Evolutionary conservation across 345 rosid species (phyloP), one percentile per base, ranked within the genome.

Genomic region (Erucastrum elatum): DNA sequence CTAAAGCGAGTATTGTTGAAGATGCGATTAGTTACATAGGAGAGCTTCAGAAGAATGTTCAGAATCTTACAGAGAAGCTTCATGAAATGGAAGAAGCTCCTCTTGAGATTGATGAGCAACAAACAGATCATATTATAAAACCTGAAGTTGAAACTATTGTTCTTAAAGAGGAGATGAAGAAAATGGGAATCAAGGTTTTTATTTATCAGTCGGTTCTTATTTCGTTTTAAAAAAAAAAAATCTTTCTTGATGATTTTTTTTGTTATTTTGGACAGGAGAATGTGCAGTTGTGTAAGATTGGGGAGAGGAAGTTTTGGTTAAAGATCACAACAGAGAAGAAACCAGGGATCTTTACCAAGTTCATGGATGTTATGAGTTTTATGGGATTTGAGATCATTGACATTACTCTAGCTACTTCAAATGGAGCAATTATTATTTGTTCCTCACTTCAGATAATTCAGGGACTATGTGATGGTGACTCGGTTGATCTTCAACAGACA

Each of bases 1-100:
- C 86, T 73, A 90, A 87, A 84, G 97, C 86, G 4, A 87, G 90
- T 15, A 93, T 93, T 56, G 83, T 95, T 41, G 93, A 89, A 62
- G 98, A 95, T 79, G 93, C 99, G 0, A 86, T 90, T n/a, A 85
- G 86, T 80, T 95, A 91, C 87, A 89, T 93, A 33, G 80, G 77
- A 70, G 84, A 85, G 80, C 87, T 92, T 76, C 82, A 87, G 80
- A 80, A 59, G 33, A 77, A 81, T 31, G 91, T 85, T 56, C 15
- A 83, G 69, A 74, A 16, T 80, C 91, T 91, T 11, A 70, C 77
- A n/a, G 86, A 85, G 31, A 81, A 82, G 79, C 89, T 94, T 73
- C 85, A 71, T 17, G 90, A 87, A 75, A 80, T 87, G 82, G 96
- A 93, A 46, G 85, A 70, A 53, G 46, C 49, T 71, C 49, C 81